Evolutionary conservation across 148 eudicot genomes (phyloP).

Genomic region (Rhododendron molle): DNA sequence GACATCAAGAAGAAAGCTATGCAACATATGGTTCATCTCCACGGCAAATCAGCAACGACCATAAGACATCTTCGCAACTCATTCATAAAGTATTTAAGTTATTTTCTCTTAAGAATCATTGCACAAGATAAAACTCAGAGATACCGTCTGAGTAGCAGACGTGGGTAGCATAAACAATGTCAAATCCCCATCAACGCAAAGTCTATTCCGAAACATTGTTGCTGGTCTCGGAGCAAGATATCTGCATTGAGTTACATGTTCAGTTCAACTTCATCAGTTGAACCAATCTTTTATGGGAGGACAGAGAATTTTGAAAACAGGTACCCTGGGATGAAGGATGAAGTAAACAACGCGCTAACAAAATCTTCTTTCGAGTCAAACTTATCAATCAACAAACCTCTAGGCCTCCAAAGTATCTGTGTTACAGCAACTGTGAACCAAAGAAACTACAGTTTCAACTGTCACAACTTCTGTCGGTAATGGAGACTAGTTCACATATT

Average conservation of each 20-base stretch:
- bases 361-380: constrained; percentile 97
- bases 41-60: not conserved
- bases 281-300: not conserved
- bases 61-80: not conserved
- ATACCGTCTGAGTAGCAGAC: constrained; percentile 85
- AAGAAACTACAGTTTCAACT: constrained; percentile 7
- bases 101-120: not conserved
- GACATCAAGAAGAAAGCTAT: not conserved
- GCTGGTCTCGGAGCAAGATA: constrained; percentile 98
- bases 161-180: constrained; percentile 98
- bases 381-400: constrained; percentile 83
- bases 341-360: constrained; percentile 79
- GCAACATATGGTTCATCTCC: not conserved
- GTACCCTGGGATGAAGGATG: constrained; percentile 97
- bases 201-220: constrained; percentile 79
- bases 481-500: not conserved
- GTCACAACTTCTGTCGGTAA: not conserved
- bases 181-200: constrained; percentile 93
- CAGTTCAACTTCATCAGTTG: constrained; percentile 7
- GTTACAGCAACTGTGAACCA: constrained; percentile 76
- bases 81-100: not conserved
- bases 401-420: constrained; percentile 85
- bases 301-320: not conserved
- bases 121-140: not conserved
- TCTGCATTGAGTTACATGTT: constrained; percentile 34